Base-by-base conservation (phyloP, 2,329 filamentous ascomycete species). In the Cladophialophora chaetospira region DNA sequence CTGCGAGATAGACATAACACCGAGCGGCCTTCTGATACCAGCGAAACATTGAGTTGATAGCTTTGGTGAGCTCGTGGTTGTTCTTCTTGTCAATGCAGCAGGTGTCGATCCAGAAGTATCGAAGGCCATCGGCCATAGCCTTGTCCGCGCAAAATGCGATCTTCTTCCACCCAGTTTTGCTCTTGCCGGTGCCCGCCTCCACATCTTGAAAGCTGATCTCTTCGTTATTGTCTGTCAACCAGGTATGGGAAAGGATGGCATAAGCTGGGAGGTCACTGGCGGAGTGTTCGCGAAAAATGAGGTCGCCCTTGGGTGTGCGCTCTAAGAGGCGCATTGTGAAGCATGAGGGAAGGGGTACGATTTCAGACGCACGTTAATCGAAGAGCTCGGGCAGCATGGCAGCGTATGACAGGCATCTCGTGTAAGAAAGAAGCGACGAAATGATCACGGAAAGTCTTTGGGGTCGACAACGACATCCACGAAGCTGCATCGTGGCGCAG, bases 171-270 rank as follows among this genome's bases (percentile, higher is more conserved):
- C 60, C 57, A 17, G 42, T 45, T 29, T 60, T 60, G 3, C 25
- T 28, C 43, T 57, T 60, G 23, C 36, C 28, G 17, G 40, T 44
- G 9, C 44, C 46, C 17, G 31, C 33, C 33, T 81, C 35, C 11
- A 68, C 35, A 50, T 71, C 63, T 58, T 67, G 53, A 38, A 69
- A 62, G 23, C 63, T 65, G 25, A 69, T 56, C 62, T 73, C 68
- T 11, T 67, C 66, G 19, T 58, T 48, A 21, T 67, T 61, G 4
- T 61, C 59, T 38, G 15, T 23, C 21, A 54, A 28, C 53, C 48
- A 57, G 28, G 54, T 57, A 53, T 60, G 57, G 17, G 69, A 73
- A 9, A 73, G 68, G 44, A 72, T 72, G 5, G 68, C 70, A 55
- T 72, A 68, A 19, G 44, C 28, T 2, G 58, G 54, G 38, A 45